phyloP scores from a whole-genome alignment of 1,284 basidiomycete species.

The Apiotrichum veenhuisii region DNA sequence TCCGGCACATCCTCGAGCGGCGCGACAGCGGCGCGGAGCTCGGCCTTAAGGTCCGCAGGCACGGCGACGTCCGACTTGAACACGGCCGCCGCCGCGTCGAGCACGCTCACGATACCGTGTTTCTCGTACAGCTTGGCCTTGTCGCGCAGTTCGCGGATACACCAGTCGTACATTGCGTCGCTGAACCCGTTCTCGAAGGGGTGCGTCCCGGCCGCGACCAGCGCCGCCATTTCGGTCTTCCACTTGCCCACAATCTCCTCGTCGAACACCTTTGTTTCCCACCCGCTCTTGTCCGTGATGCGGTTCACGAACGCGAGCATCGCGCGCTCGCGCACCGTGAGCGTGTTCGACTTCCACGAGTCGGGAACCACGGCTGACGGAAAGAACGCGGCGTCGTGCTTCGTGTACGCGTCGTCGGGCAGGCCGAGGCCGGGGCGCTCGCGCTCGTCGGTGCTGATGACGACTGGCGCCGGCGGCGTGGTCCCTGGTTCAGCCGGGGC shows the following conservation, averaged over 20 bases:
- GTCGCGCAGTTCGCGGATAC: conserved; percentile 11
- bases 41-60: neutral
- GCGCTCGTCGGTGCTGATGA: too few relatives aligned
- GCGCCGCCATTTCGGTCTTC: neutral
- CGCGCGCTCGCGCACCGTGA: conserved; percentile 11
- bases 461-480: too few relatives aligned
- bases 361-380: too few relatives aligned
- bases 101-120: conserved; percentile 3
- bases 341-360: conserved; percentile 35
- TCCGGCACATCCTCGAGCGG: conserved; percentile 10
- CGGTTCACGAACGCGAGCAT: conserved; percentile 10
- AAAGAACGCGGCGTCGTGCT: too few relatives aligned
- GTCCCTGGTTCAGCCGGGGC: too few relatives aligned
- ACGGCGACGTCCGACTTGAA: conserved; percentile 6
- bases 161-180: conserved; percentile 11
- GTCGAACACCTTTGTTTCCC: conserved; percentile 11
- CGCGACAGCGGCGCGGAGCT: neutral
- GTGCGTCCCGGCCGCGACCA: neutral
- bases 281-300: conserved; percentile 13
- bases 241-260: conserved; percentile 10
- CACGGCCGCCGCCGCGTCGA: conserved; percentile 6
- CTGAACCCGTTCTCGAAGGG: conserved; percentile 5
- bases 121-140: conserved; percentile 9
- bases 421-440: too few relatives aligned
- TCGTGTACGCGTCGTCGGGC: too few relatives aligned